Evolutionary conservation across 2,329 filamentous ascomycete species (phyloP).

Genomic region (Bimuria novae-zelandiae): DNA sequence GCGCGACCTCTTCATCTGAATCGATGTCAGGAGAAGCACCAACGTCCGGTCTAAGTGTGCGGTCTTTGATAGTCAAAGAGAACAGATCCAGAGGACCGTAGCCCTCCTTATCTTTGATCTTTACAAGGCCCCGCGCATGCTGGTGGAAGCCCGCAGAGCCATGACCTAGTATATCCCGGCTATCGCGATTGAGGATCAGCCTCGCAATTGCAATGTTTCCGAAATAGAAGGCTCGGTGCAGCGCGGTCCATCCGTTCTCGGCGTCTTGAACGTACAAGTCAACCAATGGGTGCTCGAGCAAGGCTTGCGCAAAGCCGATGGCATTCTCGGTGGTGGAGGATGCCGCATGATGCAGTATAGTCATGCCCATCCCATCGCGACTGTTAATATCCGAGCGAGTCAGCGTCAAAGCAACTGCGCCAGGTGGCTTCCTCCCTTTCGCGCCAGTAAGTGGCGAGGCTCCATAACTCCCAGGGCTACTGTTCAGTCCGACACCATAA

Average conservation of each 20-base stretch:
- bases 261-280: slow-evolving; percentile 86
- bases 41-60: slow-evolving; percentile 59
- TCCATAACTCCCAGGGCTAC: slow-evolving; percentile 54
- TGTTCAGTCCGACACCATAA: slow-evolving; percentile 43
- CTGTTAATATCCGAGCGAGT: slow-evolving; percentile 77
- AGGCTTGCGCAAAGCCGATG: slow-evolving; percentile 73
- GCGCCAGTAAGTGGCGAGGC: slow-evolving; percentile 50
- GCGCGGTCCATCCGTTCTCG: slow-evolving; percentile 94
- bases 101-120: slow-evolving; percentile 93
- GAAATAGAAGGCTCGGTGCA: slow-evolving; percentile 87
- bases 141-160: slow-evolving; percentile 62
- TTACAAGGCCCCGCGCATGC: slow-evolving; percentile 77
- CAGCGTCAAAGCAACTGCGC: slow-evolving; percentile 45
- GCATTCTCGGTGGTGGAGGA: slow-evolving; percentile 74
- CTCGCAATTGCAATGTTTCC: slow-evolving; percentile 88
- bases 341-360: slow-evolving; percentile 81
- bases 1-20: slow-evolving; percentile 55
- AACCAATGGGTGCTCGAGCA: slow-evolving; percentile 80
- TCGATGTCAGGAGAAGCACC: slow-evolving; percentile 51
- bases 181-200: slow-evolving; percentile 77
- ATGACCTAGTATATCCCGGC: slow-evolving; percentile 66
- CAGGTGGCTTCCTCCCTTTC: slow-evolving; percentile 39
- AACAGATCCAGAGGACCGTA: slow-evolving; percentile 95
- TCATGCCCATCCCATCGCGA: slow-evolving; percentile 80
- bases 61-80: slow-evolving; percentile 79